Base-by-base conservation (phyloP, 2,329 filamentous ascomycete species). In the Colletotrichum lini region DNA sequence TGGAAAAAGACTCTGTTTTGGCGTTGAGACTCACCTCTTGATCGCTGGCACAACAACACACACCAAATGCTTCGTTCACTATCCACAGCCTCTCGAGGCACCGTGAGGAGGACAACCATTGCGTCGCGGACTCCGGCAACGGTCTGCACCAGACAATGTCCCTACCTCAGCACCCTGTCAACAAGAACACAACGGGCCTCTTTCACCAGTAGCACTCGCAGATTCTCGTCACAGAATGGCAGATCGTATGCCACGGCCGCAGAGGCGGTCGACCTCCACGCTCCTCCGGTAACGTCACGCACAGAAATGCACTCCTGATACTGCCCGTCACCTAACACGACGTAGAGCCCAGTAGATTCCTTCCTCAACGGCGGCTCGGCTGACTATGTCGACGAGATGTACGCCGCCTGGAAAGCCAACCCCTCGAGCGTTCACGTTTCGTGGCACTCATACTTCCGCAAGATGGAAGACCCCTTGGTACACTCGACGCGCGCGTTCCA, bases 361-460 rank as follows among this genome's bases (percentile, higher is more conserved):
- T 99, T 98, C 88, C 89, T 99, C 70, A 94, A 95, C 74, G 96
- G 96, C 76, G 98, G 94, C 86, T 96, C 96, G 71, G 96, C 96
- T 83, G 97, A 97, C 86, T 99, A 99, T 85, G 94, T 98, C 81
- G 96, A 99, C 83, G 96, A 98, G 87, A 98, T 99, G 96, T 98
- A 98, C 84, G 87, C 98, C 86, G 91, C 95, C 81, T 99, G 96
- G 96, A 98, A 95, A 84, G 88, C 93, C 74, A 94, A 98, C 78
- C 95, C 96, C 59, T 89, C 91, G 77, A 97, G 93, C 79, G 96
- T 99, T 71, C 96, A 99, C 84, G 88, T 97, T 77, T 98, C 96
- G 81, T 99, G 96, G 96, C 96, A 97, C 85, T 92, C 96, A 80
- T 99, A 99, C 89, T 99, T 99, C 89, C 94, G 92, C 86, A 99